phyloP scores from a whole-genome alignment of 441 rosid species.

The Daphne laureola region DNA sequence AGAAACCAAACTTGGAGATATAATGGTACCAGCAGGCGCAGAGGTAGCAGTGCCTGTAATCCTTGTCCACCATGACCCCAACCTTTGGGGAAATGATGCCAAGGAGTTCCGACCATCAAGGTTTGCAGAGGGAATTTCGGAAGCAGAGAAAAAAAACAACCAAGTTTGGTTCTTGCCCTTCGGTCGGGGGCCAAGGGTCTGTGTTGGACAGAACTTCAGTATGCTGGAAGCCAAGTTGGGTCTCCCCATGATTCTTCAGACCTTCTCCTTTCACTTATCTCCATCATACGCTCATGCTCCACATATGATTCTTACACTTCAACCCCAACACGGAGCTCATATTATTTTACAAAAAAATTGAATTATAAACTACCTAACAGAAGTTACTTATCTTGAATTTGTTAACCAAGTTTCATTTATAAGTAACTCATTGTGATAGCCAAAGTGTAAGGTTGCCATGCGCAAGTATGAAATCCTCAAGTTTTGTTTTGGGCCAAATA shows the following conservation, averaged over 20 bases:
- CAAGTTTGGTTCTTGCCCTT: conserved; percentile 26
- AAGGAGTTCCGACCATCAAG: conserved; percentile 32
- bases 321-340: no score
- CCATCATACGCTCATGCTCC: no score
- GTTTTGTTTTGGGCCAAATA: no score
- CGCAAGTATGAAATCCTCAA: no score
- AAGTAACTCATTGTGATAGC: no score
- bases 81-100: conserved; percentile 29
- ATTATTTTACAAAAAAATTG: no score
- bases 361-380: no score
- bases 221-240: conserved; percentile 30
- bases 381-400: no score
- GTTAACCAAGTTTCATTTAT: no score
- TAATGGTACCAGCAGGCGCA: conserved; percentile 24
- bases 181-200: conserved; percentile 31
- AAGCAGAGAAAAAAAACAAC: conserved; percentile 26
- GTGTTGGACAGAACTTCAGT: conserved; percentile 27
- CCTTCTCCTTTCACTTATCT: conserved; percentile 19
- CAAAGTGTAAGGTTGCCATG: no score
- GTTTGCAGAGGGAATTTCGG: conserved; percentile 32
- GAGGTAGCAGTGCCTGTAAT: conserved; percentile 16
- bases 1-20: conserved; percentile 27
- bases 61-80: conserved; percentile 26
- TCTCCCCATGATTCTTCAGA: conserved; percentile 24
- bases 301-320: no score